Evolutionary conservation across 345 rosid species (phyloP), one percentile per base, ranked within the genome.

Genomic region (Limnanthes douglasii): DNA sequence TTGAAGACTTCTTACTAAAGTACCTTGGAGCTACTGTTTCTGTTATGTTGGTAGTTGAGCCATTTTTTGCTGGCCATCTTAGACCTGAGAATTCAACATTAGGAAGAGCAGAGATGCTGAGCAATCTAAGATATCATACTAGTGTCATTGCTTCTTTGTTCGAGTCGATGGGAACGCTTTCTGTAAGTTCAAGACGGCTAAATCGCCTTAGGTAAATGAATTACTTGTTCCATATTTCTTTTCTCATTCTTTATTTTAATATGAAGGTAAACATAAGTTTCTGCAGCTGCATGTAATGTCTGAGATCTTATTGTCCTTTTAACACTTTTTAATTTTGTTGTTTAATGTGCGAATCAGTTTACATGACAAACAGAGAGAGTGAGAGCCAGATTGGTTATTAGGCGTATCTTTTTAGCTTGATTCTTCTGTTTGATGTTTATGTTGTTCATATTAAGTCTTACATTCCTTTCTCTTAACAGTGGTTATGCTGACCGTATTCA

Each of bases 401-500:
- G 15, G 15, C 15, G 15, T 33, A 11, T 11, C 3, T 6, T 33
- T 10, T 14, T 14, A 14, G 37, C 8, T 33, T 2, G 15, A 12
- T 33, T 33, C 2, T 33, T 14, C 10, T 33, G 4, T 2, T 10
- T 39, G 30, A 25, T 42, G 46, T 21, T 33, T 26, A 26, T 14
- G 22, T 11, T 34, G 30, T 44, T 23, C 51, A 36, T 30, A 13
- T 13, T 47, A 14, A 22, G 5, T 26, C 21, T 34, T 25, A 46
- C 36, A 37, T 16, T 56, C 15, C 20, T 41, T 51, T 10, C 49
- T 52, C 39, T 18, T 48, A 29, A 18, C 70, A 92, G 99, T 70
- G 99, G 99, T 41, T 92, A 80, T 67, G 99, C 99, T 39, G 88
- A 78, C 44, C 94, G 96, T 51, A 92, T 92, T 68, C 74, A 84